A percentile compares a stretch with the other conserved stretches of the same genome.
phyloP scores from a whole-genome alignment of 352 stramenopile genomes.

The Pythium apleroticum region DNA sequence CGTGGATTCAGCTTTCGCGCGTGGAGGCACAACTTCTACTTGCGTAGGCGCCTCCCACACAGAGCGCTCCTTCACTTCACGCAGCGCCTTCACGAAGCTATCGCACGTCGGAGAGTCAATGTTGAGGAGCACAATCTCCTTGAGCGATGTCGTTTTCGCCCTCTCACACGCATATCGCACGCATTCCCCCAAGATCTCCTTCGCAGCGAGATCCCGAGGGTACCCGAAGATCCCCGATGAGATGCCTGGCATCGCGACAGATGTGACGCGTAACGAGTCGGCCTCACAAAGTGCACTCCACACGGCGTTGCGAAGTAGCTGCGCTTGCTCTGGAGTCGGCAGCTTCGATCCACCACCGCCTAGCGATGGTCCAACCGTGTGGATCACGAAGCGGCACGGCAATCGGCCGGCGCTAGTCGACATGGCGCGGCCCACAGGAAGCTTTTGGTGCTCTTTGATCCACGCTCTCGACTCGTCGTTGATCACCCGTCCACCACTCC shows the following conservation, averaged over 20 bases:
- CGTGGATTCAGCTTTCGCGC: no score
- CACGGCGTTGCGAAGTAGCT: slow-evolving; percentile 38
- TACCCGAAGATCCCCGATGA: slow-evolving; percentile 56
- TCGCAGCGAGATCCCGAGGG: slow-evolving; percentile 34
- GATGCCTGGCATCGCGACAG: slow-evolving; percentile 46
- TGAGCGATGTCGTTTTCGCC: slow-evolving; percentile 6
- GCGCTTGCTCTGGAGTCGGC: slow-evolving; percentile 30
- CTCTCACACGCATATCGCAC: slow-evolving; percentile 28
- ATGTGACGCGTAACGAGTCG: slow-evolving; percentile 27
- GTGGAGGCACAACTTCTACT: no score
- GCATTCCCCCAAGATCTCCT: slow-evolving; percentile 42
- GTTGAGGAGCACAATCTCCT: slow-evolving; percentile 43
- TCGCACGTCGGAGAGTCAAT: slow-evolving; percentile 39
- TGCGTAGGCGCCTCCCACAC: neutral
- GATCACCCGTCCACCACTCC: slow-evolving; percentile 31
- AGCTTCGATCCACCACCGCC: neutral
- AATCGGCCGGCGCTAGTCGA: slow-evolving; percentile 34
- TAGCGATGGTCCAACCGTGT: slow-evolving; percentile 41
- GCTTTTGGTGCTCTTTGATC: slow-evolving; percentile 26
- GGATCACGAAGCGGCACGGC: slow-evolving; percentile 44
- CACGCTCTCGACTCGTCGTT: slow-evolving; percentile 34
- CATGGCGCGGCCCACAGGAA: slow-evolving; percentile 38
- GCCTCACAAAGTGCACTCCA: slow-evolving; percentile 38
- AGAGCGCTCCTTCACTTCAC: neutral
- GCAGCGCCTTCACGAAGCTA: slow-evolving; percentile 30